Base-by-base conservation (phyloP, 805 yeast species). In the Priceomyces carsonii region DNA sequence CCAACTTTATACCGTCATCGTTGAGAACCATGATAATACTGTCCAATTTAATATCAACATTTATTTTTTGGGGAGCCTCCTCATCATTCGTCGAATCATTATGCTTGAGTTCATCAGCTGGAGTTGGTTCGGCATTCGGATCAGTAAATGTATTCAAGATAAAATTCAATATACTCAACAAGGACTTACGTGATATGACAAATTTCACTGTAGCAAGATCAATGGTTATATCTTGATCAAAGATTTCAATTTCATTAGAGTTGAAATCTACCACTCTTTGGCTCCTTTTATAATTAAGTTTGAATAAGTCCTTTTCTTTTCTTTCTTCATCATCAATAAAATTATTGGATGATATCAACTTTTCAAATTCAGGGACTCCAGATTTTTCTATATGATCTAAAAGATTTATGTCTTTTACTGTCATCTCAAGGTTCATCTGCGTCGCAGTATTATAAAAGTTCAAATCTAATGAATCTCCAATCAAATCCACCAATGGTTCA, bases 141-240 rank as follows among this genome's bases (percentile, higher is more conserved):
- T 82, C 82, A 0, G 96, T 84, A 55, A 93, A 93, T 0, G 98
- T 93, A 29, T 88, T 85, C 50, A 90, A 65, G 2, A 85, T 69
- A 55, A 82, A 93, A 55, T 89, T 91, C 44, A 91, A 61, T 9
- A 93, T 63, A 1, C 95, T 83, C 42, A 93, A 67, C 10, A 85
- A 61, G 1, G 95, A 84, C 51, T 79, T 84, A 31, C 97, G 78
- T 0, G 95, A 79, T 5, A 90, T 60, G 2, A 85, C 82, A 23
- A 85, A 71, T 42, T 78, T 78, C 35, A 93, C 75, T 9, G 95
- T 87, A 0, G 96, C 88, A 61, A 93, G 72, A 27, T 79, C 71
- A 33, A 93, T 63, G 6, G 75, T 69, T 4, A 90, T 75, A 44
- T 76, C 80, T 56, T 88, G 96, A 50, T 90, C 96, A 55, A 73